Conservation (phyloP, 495 filamentous ascomycete genomes). For the Xylaria intraflava region DNA sequence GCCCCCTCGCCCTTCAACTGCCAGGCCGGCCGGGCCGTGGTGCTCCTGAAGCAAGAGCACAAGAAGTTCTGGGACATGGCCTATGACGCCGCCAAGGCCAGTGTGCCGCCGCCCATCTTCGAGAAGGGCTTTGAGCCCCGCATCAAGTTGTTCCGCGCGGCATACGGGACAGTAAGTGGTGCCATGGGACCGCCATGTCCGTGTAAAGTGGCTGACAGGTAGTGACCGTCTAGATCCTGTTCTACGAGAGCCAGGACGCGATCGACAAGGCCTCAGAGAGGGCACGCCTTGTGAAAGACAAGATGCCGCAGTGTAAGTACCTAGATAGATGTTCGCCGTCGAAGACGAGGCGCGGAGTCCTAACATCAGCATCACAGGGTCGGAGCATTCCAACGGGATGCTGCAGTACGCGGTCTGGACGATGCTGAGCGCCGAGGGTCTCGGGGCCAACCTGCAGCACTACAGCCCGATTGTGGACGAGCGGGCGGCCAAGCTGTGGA, state of each 20-base stretch:
- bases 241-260: not conserved
- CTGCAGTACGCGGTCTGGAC: constrained; percentile 50
- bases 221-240: not conserved
- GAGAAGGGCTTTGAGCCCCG: constrained; percentile 35
- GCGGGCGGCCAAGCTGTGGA: constrained; percentile 36
- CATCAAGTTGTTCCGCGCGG: constrained; percentile 34
- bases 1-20: constrained; percentile 46
- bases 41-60: constrained; percentile 41
- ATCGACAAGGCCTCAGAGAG: not conserved
- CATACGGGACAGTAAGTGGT: constrained; percentile 32
- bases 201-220: not conserved
- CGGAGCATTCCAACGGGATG: constrained; percentile 49
- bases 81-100: constrained; percentile 32
- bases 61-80: constrained; percentile 44
- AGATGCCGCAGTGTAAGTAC: constrained; percentile 1
- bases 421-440: constrained; percentile 47
- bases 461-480: constrained; percentile 48
- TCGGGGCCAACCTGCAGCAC: constrained; percentile 54
- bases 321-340: not conserved
- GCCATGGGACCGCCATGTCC: not conserved
- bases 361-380: constrained; percentile 18
- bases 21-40: constrained; percentile 39
- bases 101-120: constrained; percentile 24
- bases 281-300: not conserved
- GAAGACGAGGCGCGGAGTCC: not conserved